Evolutionary conservation across 805 yeast species (phyloP), one percentile per base, ranked within the genome.

Genomic region (Suhomyces sp.): DNA sequence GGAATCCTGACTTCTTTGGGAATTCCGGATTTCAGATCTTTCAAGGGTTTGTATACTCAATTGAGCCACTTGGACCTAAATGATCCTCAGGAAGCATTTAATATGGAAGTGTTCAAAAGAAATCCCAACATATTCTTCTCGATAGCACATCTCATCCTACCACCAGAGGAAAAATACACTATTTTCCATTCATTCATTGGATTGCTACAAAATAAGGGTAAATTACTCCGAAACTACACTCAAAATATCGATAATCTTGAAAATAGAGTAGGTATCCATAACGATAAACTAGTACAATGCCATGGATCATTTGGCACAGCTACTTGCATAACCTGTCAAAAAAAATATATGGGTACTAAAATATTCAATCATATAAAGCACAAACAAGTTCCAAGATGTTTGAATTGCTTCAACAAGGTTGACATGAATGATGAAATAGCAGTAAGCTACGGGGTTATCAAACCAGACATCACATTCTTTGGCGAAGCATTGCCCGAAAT

Each of bases 51-150:
- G 51, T 91, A 91, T 68, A 78, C 89, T 1, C 81, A 80, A 61
- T 78, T 92, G 59, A 77, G 79, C 49, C 79, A 81, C 60, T 68
- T 89, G 51, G 92, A 94, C 0, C 70, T 91, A 33, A 81, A 79
- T 48, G 97, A 91, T 61, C 97, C 97, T 0, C 97, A 91, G 65
- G 93, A 89, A 60, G 97, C 90, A 44, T 91, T 91, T 67, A 90
- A 89, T 62, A 71, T 88, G 45, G 77, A 77, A 23, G 76, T 83
- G n/a, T 91, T 91, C 72, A 77, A 77, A 58, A 80, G 81, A 46
- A 90, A 90, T 60, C 97, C 97, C 1, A 68, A 80, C 3, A 81
- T 91, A 13, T 92, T 91, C 65, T 91, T 89, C 66, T 82, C 88
- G n/a, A 86, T 91, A 50, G 97, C 97, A 1, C 85, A 85, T 60